Base-by-base conservation (phyloP, 1,284 basidiomycete species). In the Ceratobasidium sp. region DNA sequence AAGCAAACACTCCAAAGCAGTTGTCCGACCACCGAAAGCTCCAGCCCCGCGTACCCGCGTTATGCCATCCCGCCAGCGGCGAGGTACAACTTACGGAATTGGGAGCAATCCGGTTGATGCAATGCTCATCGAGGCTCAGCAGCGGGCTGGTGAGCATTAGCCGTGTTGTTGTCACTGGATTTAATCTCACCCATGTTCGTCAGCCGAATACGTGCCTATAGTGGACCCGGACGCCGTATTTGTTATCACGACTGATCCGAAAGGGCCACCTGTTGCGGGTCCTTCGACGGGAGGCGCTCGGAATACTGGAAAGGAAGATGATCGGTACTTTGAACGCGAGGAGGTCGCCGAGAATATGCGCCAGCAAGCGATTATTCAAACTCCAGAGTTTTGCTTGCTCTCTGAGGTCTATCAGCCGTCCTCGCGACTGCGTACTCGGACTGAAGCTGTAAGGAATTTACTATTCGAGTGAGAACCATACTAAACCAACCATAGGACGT, bases 41-140 rank as follows among this genome's bases (percentile, higher is more conserved):
- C 71, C 62, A 45, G 57, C 64, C 27, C 60, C 70, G 17, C 87
- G 87, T 77, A 90, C 89, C 78, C 87, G 93, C 77, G 87, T 93
- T 50, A 80, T 92, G 62, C 92, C 92, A 35, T 86, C 90, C 76
- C 86, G 93, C 73, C 85, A 89, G 68, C 84, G 91, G 73, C 85
- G 92, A 69, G 89, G 91, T 57, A 53, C 60, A 25, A 65, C 89
- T 42, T 89, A 88, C 1, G 79, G 79, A 40, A 85, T 91, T 56
- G 90, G 91, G 69, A 86, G 78, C 71, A 87, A 87, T 76, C 91
- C 93, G 73, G 80, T 89, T 31, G 93, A 96, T 80, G 77, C 87
- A 71, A 89, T 93, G 86, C 90, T 96, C 76, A 79, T 94, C 72
- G 92, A 94, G 75, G 90, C 88, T 74, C 84, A 91, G 75, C 86